Evolutionary conservation across 768 basidiomycete genomes (phyloP).

Genomic region (Mycena rebaudengoi): DNA sequence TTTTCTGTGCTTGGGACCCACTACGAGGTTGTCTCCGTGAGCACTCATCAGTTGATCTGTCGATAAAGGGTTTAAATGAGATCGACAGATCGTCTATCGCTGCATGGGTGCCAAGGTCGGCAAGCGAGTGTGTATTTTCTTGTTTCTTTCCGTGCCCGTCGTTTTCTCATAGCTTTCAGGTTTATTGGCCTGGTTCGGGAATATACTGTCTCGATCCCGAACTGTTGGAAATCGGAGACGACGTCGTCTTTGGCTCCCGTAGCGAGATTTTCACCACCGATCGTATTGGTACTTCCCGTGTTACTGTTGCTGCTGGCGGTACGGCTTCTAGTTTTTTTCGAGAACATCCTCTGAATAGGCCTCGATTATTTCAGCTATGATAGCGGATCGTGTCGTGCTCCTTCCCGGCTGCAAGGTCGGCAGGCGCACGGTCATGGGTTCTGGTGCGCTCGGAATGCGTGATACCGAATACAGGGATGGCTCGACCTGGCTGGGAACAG

Average conservation of each 20-base stretch:
- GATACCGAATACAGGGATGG: slow-evolving; percentile 50
- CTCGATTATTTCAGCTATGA: slow-evolving; percentile 49
- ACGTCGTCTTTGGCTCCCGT: slow-evolving; percentile 58
- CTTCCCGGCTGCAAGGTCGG: slow-evolving; percentile 52
- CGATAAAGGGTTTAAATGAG: neutral
- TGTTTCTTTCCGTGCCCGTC: too few relatives aligned
- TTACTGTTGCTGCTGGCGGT: slow-evolving; percentile 52
- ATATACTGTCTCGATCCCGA: slow-evolving; percentile 57
- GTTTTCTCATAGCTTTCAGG: too few relatives aligned
- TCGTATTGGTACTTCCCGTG: slow-evolving; percentile 47
- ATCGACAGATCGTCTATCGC: slow-evolving; percentile 50
- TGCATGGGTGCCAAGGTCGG: slow-evolving; percentile 62
- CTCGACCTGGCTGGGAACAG: slow-evolving; percentile 57
- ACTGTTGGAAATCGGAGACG: slow-evolving; percentile 56
- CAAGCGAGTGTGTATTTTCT: slow-evolving; percentile 37
- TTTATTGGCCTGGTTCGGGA: slow-evolving; percentile 58
- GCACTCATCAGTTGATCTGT: slow-evolving; percentile 10
- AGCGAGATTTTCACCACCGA: slow-evolving; percentile 56
- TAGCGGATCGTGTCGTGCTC: slow-evolving; percentile 58
- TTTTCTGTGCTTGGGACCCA: slow-evolving; percentile 56
- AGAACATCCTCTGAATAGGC: neutral
- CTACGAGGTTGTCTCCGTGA: slow-evolving; percentile 55
- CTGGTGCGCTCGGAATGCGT: slow-evolving; percentile 55
- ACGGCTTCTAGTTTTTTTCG: slow-evolving; percentile 5
- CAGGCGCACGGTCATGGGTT: slow-evolving; percentile 52